These are phyloP conservation scores for Vaccinium vitisidaea DNA, from an alignment of 148 eudicot genomes.

Conservation along the genomic window DNA sequence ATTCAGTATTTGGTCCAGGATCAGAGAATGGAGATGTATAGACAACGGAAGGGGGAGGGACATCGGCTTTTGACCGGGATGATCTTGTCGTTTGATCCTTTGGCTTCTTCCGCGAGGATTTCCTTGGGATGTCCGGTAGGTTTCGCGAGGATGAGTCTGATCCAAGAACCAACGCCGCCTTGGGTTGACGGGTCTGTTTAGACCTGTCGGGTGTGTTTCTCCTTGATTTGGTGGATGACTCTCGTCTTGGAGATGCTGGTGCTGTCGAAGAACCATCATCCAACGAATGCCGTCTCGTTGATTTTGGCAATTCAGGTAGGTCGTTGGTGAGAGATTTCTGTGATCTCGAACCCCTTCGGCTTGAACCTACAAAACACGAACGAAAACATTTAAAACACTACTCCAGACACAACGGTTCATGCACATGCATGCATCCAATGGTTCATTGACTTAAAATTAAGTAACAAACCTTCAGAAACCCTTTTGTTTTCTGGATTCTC, in stretches of 20 bases:
- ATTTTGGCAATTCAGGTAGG: conserved; percentile 4
- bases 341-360: conserved; percentile 1
- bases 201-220: conserved; percentile 33
- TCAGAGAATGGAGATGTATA: conserved; percentile 20
- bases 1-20: conserved; percentile 15
- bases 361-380: conserved; percentile 12
- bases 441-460: neutral
- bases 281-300: conserved; percentile 24
- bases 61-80: conserved; percentile 14
- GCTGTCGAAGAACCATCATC: conserved; percentile 2
- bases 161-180: conserved; percentile 20
- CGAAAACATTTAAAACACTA: neutral
- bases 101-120: conserved; percentile 55
- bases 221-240: conserved; percentile 30
- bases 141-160: conserved; percentile 18
- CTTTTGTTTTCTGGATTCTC: conserved; percentile 17
- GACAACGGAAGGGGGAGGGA: neutral
- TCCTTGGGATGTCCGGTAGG: conserved; percentile 60
- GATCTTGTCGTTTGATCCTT: conserved; percentile 39
- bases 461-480: conserved; percentile 30
- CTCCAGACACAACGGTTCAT: too few species aligned
- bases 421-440: too few species aligned
- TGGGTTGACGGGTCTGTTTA: conserved; percentile 22
- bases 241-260: conserved; percentile 21
- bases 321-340: neutral